Conservation (phyloP, 1,284 basidiomycete species). For the Melampsora larici-populina region DNA sequence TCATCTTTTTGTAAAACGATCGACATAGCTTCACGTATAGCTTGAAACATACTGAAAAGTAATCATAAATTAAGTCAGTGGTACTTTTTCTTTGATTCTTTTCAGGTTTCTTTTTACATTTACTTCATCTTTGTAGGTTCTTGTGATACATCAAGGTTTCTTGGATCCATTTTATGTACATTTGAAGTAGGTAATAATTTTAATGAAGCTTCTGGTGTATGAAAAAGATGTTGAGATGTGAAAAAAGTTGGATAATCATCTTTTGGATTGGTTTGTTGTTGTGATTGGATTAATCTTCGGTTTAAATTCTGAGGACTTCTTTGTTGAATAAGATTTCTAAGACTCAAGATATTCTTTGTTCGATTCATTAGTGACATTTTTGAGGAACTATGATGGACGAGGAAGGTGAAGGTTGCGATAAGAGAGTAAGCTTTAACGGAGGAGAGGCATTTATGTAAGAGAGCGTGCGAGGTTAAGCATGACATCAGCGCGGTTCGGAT, state of each 20-base stretch:
- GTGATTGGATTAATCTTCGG: no score
- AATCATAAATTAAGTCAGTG: background rate
- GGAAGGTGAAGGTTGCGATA: no score
- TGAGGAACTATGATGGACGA: no score
- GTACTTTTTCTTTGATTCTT: background rate
- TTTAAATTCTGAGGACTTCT: no score
- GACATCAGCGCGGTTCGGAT: no score
- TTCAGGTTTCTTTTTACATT: background rate
- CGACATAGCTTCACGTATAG: conserved; percentile 42
- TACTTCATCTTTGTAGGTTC: background rate
- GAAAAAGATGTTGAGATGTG: conserved; percentile 33
- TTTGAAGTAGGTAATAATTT: background rate
- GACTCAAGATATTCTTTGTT: no score
- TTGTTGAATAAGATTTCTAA: no score
- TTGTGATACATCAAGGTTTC: background rate
- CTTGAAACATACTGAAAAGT: conserved; percentile 41
- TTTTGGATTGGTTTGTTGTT: background rate
- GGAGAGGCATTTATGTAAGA: no score
- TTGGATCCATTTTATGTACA: background rate
- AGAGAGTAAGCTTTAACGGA: no score
- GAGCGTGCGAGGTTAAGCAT: no score
- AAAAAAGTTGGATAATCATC: conserved; percentile 25
- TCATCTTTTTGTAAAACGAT: conserved; percentile 60
- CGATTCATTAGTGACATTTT: no score
- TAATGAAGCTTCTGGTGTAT: conserved; percentile 23